These are phyloP conservation scores for Fusarium sp. DNA, from an alignment of 2,329 filamentous ascomycete genomes.

Conservation along the genomic window DNA sequence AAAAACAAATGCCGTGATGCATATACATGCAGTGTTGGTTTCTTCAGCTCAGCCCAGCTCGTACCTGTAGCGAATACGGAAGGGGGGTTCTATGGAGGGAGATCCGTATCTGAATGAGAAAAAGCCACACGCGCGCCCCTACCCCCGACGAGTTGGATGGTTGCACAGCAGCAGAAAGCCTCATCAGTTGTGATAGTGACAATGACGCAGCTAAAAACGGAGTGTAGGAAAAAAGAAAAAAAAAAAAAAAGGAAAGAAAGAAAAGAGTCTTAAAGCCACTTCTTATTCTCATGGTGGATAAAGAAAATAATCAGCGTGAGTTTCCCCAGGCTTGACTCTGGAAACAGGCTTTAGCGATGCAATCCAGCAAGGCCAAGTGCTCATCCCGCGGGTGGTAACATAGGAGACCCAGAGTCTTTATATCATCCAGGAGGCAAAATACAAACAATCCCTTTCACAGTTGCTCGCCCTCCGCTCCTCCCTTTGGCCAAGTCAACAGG, in stretches of 20 bases:
- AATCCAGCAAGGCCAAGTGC: no score
- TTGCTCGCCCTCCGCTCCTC: no score
- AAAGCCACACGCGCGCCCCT: background rate
- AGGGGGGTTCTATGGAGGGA: background rate
- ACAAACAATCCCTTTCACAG: no score
- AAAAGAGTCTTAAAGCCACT: no score
- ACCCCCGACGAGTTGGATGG: background rate
- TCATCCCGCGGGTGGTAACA: no score
- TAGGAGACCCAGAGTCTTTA: no score
- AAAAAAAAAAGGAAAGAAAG: background rate
- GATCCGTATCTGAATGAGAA: background rate
- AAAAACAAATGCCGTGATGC: background rate
- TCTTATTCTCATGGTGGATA: no score
- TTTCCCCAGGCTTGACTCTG: no score
- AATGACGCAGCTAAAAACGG: conserved; percentile 16
- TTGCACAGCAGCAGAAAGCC: background rate
- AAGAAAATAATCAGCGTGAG: no score
- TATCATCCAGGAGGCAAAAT: no score
- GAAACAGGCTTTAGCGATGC: no score
- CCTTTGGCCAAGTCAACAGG: no score
- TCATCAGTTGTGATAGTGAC: background rate
- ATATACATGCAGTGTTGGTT: background rate
- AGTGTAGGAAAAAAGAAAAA: background rate
- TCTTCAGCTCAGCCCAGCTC: background rate
- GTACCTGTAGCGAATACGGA: background rate